Evolutionary conservation across 208 protist species (phyloP), one percentile per base, ranked within the genome.

Genomic region (Crithidia mellificae): DNA sequence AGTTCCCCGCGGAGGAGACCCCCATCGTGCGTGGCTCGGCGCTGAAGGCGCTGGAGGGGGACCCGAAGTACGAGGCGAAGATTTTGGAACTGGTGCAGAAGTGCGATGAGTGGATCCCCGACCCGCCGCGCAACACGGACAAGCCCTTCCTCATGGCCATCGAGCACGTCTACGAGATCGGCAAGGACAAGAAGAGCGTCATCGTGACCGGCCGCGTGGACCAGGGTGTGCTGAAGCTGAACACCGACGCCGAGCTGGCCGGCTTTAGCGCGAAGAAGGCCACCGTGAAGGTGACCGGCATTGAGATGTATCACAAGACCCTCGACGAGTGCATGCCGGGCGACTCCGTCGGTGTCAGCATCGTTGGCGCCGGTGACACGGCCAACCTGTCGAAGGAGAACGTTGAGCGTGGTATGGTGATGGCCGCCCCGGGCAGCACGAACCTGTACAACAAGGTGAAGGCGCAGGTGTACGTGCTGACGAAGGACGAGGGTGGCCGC

Each of bases 121-220:
- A 95, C 64, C 96, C 96, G 46, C 84, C 91, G 57, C 93, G 98
- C 68, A 94, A 97, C 64, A 93, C 92, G 0, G 96, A 98, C 59
- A 99, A 98, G 80, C 94, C 93, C 25, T 99, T 99, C 85, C 81
- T 98, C n/a, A 98, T 99, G 96, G 87, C 97, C 43, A 95, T 99
- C 68, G 97, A 99, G 80, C 92, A 92, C 74, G 93, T 97, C 22
- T 98, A 97, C 76, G 91, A 94, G 44, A 87, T 93, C 52, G 89
- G 88, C 76, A 90, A 87, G 67, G 96, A 97, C 63, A 90, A 93
- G 68, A 97, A 98, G 77, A 91, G 94, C 68, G 97, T 98, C 29
- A 97, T 99, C 51, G 93, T 95, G 6, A 99, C 98, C 9, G 98
- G 98, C 44, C 85, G 90, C 56, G 87, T 98, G 24, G 97, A 98